Percentiles rank a stretch among this genome's conserved stretches.
Evolutionary conservation across 2,329 filamentous ascomycete species (phyloP).

Genomic region (Ophiostoma novo-ulmi): DNA sequence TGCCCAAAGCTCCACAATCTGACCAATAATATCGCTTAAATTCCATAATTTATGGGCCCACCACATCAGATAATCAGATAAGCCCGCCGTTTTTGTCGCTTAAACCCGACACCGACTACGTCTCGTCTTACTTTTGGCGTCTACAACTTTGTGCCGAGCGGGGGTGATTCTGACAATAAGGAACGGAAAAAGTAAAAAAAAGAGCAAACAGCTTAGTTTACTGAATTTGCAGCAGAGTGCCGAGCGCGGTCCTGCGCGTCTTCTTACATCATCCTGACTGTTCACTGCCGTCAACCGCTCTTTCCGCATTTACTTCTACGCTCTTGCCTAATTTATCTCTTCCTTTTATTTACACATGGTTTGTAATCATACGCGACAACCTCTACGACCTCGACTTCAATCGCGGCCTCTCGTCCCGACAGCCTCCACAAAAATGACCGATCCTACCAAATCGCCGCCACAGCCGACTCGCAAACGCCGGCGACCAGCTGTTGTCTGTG

Average conservation of each 20-base stretch:
- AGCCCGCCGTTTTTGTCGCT: not conserved
- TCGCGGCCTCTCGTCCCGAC: too few relatives aligned
- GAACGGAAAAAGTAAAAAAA: not conserved
- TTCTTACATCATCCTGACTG: not conserved
- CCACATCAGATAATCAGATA: not conserved
- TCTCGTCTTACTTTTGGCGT: not conserved
- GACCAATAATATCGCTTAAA: not conserved
- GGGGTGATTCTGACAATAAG: not conserved
- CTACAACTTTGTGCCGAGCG: slow-evolving; percentile 11
- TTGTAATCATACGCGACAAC: not conserved
- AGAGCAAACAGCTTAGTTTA: not conserved
- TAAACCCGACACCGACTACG: slow-evolving; percentile 5
- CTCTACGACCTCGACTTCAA: not conserved
- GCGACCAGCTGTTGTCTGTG: slow-evolving; percentile 46
- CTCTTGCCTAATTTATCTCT: not conserved
- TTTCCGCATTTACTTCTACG: not conserved
- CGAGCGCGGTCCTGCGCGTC: not conserved
- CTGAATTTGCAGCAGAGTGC: not conserved
- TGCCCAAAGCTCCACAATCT: not conserved
- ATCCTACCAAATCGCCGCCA: not conserved
- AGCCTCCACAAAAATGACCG: not conserved
- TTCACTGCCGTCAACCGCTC: not conserved
- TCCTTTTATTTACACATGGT: not conserved
- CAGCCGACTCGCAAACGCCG: slow-evolving; percentile 26
- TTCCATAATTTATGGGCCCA: not conserved